Base-by-base conservation (phyloP, 768 basidiomycete genomes). In the Mycena polygramma region DNA sequence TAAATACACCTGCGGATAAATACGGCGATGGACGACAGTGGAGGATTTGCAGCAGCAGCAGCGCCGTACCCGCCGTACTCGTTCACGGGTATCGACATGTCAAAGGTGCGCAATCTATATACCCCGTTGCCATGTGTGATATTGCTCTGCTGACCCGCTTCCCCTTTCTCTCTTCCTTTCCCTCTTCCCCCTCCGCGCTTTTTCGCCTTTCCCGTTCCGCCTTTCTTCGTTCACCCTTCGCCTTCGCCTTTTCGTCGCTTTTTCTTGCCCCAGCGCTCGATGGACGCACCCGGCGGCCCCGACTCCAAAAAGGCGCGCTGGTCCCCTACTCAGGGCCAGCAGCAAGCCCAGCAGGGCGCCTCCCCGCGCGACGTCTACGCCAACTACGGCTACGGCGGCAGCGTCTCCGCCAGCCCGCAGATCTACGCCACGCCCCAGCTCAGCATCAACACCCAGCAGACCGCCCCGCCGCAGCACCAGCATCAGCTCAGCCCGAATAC, bases 281-380 rank as follows among this genome's bases (percentile, higher is more conserved):
- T 95, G 89, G 95, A 95, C 81, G 79, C 91, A 79, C 87, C 90
- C 74, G 91, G 90, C 76, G 93, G 92, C 76, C 93, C 92, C 73
- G 93, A 94, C 81, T 86, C 91, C 64, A 96, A 96, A 88, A 96
- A 96, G 82, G 91, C 94, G 67, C 92, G 94, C 74, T 95, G 94
- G 94, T 94, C 93, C 36, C 92, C 93, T 61, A 90, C 87, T 59
- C 81, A 83, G 45, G 26, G 15, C 75, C 68, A 85, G 57, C 77
- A 87, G 15, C 41, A 41, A 10, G 41, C 41, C 5, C 41, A 41
- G 41, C 41, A 41, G 8, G 41, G 41, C 41, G 41, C 11, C 41
- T 41, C 41, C 41, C 41, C 41, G 41, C 41, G 41, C 41, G 41
- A 41, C 15, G 11, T 15, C 41, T 41, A 41, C 41, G 41, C 41